Base-by-base conservation (phyloP, 106 monocot genomes). In the Iris macrosiphon region DNA sequence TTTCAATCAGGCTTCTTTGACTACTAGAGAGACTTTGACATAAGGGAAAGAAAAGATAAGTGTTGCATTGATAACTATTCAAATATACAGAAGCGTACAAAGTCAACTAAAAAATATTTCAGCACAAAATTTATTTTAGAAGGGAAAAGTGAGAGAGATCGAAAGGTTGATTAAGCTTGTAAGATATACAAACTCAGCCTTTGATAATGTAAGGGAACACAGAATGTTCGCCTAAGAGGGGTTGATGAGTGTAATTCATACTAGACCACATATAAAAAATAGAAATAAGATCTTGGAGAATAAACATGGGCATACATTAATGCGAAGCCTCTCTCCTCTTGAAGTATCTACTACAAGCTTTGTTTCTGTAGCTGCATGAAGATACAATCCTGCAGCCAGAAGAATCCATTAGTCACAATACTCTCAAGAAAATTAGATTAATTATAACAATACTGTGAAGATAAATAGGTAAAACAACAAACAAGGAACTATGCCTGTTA, bases 341-440 rank as follows among this genome's bases (percentile, higher is more conserved):
- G 94, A 85, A 41, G 94, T 95, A 76, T 95, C 94, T 4, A 95
- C 94, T 16, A 76, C 62, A 27, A 95, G 94, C 65, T 76, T 78
- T 65, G 94, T 89, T 73, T 95, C 84, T 15, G 85, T 95, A 40
- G 65, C 47, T 24, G 88, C 69, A 69, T 73, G 81, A 61, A 95
- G 81, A 79, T 89, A 95, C 52, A 84, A 67, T 61, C 84, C 90
- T 91, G 90, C 61, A 84, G 60, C 29, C 37, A 69, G 55, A 53
- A 60, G 4, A 28, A 34, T 35, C 20, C n/a, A 18, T 3, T 18
- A 50, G 20, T 33, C 52, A 33, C 20, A 18, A 32, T 33, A 33
- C 32, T 3, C 0, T 9, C 4, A 32, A 53, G 10, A 2, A 9
- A 53, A 32, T 2, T 6, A 14, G 32, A 53, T 4, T 32, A 33